phyloP scores from a whole-genome alignment of 768 basidiomycete genomes.

The Boletus rubropictus region DNA sequence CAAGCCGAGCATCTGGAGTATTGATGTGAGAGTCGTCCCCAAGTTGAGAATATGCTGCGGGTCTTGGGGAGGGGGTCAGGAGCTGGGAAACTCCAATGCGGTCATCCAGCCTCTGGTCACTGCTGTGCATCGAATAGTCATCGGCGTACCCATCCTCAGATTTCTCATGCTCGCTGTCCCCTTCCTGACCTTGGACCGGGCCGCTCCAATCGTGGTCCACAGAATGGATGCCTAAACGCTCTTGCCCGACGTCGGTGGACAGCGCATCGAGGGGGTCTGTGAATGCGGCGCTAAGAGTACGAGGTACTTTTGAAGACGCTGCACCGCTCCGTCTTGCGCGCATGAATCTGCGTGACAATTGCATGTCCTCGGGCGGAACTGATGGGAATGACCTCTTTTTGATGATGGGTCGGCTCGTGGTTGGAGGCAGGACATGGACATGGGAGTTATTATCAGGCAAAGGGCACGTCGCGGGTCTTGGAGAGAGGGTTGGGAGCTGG shows the following conservation, averaged over 20 bases:
- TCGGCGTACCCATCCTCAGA: conserved; percentile 15
- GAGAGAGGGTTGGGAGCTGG: background rate
- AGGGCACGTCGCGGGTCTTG: too few relatives aligned
- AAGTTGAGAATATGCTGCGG: too few relatives aligned
- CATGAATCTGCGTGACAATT: conserved; percentile 23
- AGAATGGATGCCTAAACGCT: conserved; percentile 21
- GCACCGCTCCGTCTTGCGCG: conserved; percentile 41
- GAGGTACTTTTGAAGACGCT: conserved; percentile 41
- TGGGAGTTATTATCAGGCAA: too few relatives aligned
- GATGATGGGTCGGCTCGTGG: conserved; percentile 30
- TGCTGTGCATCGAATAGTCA: conserved; percentile 16
- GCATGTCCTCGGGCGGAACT: too few relatives aligned
- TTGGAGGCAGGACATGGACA: conserved; percentile 16
- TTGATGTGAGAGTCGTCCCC: too few relatives aligned
- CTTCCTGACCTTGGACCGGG: conserved; percentile 22
- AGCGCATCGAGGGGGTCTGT: conserved; percentile 18
- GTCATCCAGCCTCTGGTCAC: background rate
- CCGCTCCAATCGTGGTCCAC: conserved; percentile 27
- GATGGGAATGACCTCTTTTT: conserved; percentile 24
- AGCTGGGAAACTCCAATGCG: background rate
- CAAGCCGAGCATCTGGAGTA: background rate
- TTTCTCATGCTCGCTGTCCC: conserved; percentile 21
- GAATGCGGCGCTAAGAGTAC: conserved; percentile 37
- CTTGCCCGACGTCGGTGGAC: conserved; percentile 17
- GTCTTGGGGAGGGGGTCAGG: background rate